Conservation (phyloP, 2,329 filamentous ascomycete genomes). For the Karstenula rhodostoma region DNA sequence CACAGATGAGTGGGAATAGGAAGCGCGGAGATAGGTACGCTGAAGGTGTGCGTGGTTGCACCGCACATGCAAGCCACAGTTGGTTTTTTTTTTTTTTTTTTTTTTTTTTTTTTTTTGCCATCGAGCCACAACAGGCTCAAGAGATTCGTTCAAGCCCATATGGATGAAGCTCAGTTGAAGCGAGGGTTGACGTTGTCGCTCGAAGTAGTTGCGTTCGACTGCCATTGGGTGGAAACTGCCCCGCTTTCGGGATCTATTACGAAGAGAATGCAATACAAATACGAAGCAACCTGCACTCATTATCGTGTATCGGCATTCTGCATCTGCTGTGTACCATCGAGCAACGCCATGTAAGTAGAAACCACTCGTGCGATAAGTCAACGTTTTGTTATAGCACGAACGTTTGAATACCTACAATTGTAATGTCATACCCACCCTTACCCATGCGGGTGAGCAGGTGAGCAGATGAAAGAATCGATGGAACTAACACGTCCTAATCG, state of each 20-base stretch:
- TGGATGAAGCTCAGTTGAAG: neutral
- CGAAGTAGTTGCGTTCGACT: neutral
- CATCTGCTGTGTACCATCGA: neutral
- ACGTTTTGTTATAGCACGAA: neutral
- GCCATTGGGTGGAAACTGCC: conserved; percentile 6
- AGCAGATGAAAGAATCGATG: neutral
- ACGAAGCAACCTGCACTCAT: neutral
- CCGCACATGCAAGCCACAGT: conserved; percentile 56
- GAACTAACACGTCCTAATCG: neutral
- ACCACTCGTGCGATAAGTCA: neutral
- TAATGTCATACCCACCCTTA: neutral
- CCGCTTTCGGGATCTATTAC: conserved; percentile 4
- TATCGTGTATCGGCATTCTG: neutral
- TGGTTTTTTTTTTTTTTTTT: conserved; percentile 21
- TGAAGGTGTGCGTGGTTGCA: conserved; percentile 49
- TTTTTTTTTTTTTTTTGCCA: conserved; percentile 14
- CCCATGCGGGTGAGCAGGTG: neutral
- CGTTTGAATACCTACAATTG: no score
- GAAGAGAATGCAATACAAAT: conserved; percentile 5
- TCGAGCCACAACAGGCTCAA: neutral
- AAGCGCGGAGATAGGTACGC: conserved; percentile 44
- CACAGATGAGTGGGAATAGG: conserved; percentile 57
- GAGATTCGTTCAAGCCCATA: neutral
- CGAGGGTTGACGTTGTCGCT: neutral
- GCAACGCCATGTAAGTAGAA: neutral